phyloP scores from a whole-genome alignment of 805 yeast species.

The Yarrowia osloensis region DNA sequence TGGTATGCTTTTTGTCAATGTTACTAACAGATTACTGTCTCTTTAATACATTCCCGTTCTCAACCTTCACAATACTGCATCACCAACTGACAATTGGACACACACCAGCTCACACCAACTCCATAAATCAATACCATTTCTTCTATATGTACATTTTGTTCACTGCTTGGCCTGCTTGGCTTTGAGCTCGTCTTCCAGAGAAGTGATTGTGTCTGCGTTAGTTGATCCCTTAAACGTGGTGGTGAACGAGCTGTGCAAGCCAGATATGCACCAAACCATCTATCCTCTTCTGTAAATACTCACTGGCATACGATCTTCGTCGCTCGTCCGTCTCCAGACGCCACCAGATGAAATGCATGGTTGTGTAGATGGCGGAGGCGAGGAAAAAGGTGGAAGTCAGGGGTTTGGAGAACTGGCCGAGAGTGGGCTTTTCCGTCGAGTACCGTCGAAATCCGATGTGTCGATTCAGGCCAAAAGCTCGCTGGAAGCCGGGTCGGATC shows the following conservation, averaged over 20 bases:
- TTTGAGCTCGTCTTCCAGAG: conserved; percentile 5
- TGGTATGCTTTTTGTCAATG: background rate
- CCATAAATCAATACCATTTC: background rate
- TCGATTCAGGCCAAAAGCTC: background rate
- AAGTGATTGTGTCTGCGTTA: conserved; percentile 4
- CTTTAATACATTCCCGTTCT: too few relatives aligned
- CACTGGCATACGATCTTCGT: background rate
- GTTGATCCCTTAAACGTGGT: too few relatives aligned
- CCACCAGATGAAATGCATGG: conserved; percentile 23
- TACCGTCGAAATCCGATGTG: background rate
- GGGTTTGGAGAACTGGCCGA: conserved; percentile 21
- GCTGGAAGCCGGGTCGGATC: conserved; percentile 15
- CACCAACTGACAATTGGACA: too few relatives aligned
- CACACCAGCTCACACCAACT: too few relatives aligned
- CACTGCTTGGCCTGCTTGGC: conserved; percentile 14
- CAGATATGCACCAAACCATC: background rate
- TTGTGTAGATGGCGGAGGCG: conserved; percentile 20
- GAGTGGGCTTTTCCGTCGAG: conserved; percentile 8
- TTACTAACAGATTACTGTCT: too few relatives aligned
- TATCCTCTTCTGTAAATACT: background rate
- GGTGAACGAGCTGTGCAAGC: too few relatives aligned
- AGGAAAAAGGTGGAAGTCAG: conserved; percentile 22
- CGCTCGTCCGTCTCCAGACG: conserved; percentile 22
- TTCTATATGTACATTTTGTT: background rate
- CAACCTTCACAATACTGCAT: too few relatives aligned